These are phyloP conservation scores for Fusarium robinianum DNA, from an alignment of 2,329 filamentous ascomycete genomes.

Conservation along the genomic window DNA sequence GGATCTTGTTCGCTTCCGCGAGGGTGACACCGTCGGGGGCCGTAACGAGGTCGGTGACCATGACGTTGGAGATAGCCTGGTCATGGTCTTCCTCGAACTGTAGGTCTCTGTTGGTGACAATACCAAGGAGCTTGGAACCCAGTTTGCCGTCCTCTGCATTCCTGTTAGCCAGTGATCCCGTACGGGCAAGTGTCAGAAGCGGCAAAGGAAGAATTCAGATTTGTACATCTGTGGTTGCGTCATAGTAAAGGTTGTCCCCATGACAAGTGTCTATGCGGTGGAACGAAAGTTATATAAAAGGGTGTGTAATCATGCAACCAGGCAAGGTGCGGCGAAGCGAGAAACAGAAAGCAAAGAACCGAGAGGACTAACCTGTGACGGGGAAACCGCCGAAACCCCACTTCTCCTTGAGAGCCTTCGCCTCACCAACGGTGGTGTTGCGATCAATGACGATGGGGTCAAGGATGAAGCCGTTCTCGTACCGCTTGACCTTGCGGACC, in stretches of 20 bases:
- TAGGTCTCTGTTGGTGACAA: conserved; percentile 96
- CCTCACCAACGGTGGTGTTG: conserved; percentile 86
- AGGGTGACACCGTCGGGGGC: conserved; percentile 82
- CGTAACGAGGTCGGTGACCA: conserved; percentile 94
- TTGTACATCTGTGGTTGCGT: conserved; percentile 37
- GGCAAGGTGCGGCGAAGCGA: conserved; percentile 8
- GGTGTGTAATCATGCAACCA: conserved; percentile 76
- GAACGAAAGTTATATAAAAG: conserved; percentile 99
- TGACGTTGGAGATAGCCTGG: conserved; percentile 81
- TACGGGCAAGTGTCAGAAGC: conserved; percentile 12
- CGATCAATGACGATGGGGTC: conserved; percentile 92
- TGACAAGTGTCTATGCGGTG: conserved; percentile 87
- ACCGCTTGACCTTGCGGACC: conserved; percentile 98
- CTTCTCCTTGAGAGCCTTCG: conserved; percentile 90
- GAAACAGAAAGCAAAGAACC: conserved; percentile 19
- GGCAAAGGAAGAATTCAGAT: conserved; percentile 21
- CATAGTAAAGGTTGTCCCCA: conserved; percentile 67
- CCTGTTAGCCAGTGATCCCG: conserved; percentile 28
- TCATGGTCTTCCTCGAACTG: conserved; percentile 84
- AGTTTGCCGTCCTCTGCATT: conserved; percentile 82
- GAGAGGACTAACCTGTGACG: conserved; percentile 81
- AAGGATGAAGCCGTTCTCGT: conserved; percentile 98
- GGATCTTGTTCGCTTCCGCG: conserved; percentile 86
- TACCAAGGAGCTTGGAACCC: conserved; percentile 93
- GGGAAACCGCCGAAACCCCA: conserved; percentile 99